Evolutionary conservation across 2,329 filamentous ascomycete genomes (phyloP).

Genomic region (Biscogniauxia mediterranea): DNA sequence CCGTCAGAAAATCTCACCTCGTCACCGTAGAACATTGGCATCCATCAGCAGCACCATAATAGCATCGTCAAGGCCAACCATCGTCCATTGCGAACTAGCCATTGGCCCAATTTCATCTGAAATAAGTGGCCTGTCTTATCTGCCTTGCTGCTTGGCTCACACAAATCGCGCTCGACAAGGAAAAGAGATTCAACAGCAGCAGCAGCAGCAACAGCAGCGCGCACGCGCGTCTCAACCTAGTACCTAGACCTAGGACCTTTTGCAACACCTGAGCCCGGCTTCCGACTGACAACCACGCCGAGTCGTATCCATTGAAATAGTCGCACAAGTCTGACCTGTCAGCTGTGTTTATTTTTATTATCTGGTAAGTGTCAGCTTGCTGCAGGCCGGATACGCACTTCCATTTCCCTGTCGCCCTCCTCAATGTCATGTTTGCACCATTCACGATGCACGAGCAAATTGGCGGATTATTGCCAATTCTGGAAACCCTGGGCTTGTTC

Average conservation of each 20-base stretch:
- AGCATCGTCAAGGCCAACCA: neutral
- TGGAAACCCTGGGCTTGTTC: neutral
- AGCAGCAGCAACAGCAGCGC: too few relatives aligned
- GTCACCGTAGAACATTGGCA: neutral
- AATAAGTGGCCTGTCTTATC: too few relatives aligned
- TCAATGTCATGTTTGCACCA: neutral
- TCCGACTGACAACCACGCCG: constrained; percentile 12
- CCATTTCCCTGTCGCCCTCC: neutral
- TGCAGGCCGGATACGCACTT: constrained; percentile 3
- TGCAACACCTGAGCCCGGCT: constrained; percentile 8
- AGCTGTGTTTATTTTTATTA: constrained; percentile 11
- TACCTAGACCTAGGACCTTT: neutral
- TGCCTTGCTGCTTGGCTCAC: too few relatives aligned
- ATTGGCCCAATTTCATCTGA: too few relatives aligned
- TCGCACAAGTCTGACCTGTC: constrained; percentile 10
- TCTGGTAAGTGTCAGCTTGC: constrained; percentile 24
- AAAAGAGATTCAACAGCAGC: too few relatives aligned
- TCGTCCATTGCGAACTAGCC: too few relatives aligned
- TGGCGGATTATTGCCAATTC: neutral
- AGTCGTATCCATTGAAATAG: constrained; percentile 17
- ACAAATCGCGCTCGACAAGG: too few relatives aligned
- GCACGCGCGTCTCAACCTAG: neutral
- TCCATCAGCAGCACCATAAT: neutral
- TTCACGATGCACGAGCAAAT: neutral
- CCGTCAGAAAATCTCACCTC: neutral